Conservation (phyloP, 768 basidiomycete genomes). For the Lentinula raphanica region DNA sequence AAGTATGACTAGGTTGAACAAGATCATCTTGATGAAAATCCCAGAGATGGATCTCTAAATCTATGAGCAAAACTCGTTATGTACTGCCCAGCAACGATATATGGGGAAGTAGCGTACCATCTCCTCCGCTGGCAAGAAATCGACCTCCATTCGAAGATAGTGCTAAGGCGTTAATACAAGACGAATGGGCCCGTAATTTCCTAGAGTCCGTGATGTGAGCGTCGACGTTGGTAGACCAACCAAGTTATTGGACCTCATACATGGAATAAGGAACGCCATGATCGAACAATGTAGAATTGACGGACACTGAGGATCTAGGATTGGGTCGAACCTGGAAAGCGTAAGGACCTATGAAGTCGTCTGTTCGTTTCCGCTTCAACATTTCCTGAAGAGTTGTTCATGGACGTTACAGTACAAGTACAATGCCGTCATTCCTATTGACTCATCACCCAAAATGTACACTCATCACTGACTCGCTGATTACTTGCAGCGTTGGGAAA, state of each 20-base stretch:
- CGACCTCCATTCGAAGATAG: conserved; percentile 58
- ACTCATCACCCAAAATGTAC: too few species aligned
- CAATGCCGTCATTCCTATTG: too few species aligned
- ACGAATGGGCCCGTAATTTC: conserved; percentile 41
- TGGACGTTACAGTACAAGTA: not conserved
- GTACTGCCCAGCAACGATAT: conserved; percentile 4
- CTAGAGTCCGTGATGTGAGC: conserved; percentile 17
- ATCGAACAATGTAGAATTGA: conserved; percentile 10
- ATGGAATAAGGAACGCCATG: conserved; percentile 20
- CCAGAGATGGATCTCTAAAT: conserved; percentile 55
- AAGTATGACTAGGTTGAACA: conserved; percentile 31
- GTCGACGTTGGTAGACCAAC: not conserved
- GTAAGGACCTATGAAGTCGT: not conserved
- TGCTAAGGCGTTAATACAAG: conserved; percentile 60
- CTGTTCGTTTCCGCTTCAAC: not conserved
- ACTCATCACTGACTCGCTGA: too few species aligned
- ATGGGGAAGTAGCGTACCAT: conserved; percentile 39
- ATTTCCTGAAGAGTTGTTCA: not conserved
- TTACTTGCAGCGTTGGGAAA: too few species aligned
- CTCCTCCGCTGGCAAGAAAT: conserved; percentile 66
- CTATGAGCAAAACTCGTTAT: conserved; percentile 27
- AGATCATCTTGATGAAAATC: conserved; percentile 61
- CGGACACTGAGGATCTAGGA: not conserved
- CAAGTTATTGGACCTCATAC: conserved; percentile 8
- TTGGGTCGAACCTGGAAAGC: not conserved